Base-by-base conservation (phyloP, 2,329 filamentous ascomycete species). In the Stagonosporopsis rhizophila region DNA sequence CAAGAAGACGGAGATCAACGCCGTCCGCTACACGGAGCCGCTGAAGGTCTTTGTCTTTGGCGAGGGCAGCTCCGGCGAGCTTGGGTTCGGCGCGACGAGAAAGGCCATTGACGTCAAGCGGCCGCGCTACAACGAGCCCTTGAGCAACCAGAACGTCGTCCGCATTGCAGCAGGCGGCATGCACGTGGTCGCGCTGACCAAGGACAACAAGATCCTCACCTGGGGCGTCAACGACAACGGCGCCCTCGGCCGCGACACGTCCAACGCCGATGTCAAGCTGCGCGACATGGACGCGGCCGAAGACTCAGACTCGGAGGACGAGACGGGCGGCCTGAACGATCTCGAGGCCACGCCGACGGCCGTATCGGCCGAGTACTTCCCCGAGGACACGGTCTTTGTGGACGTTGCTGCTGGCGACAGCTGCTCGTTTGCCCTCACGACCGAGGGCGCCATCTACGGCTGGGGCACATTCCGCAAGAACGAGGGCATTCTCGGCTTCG, bases 161-260 rank as follows among this genome's bases (percentile, higher is more conserved):
- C 87, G 90, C 75, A 77, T 96, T 54, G 87, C 89, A 46, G 87
- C 88, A 58, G 91, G 91, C 58, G 91, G 90, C 53, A 94, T 96
- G 90, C 91, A 96, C 77, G 87, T 83, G 48, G 81, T 89, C 60
- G 90, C 88, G 3, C 79, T 95, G 48, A 94, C 91, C 45, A 84
- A 87, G 64, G 89, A 94, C 75, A 91, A 92, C 80, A 88, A 87
- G 77, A 89, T 96, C 65, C 79, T 92, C 50, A 92, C 90, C 25
- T 96, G 91, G 91, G 91, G 91, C 50, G 91, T 95, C 65, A 95
- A 95, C 72, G 91, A 96, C 70, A 87, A 92, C 70, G 89, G 89
- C 60, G 90, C 91, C 8, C 83, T 96, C 34, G 91, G 91, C 38
- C 83, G 91, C 70, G 85, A 90, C 70, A 93, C 89, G 3, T 79